These are phyloP conservation scores for Fulvia fulva DNA, from an alignment of 2,329 filamentous ascomycete species.

Conservation along the genomic window DNA sequence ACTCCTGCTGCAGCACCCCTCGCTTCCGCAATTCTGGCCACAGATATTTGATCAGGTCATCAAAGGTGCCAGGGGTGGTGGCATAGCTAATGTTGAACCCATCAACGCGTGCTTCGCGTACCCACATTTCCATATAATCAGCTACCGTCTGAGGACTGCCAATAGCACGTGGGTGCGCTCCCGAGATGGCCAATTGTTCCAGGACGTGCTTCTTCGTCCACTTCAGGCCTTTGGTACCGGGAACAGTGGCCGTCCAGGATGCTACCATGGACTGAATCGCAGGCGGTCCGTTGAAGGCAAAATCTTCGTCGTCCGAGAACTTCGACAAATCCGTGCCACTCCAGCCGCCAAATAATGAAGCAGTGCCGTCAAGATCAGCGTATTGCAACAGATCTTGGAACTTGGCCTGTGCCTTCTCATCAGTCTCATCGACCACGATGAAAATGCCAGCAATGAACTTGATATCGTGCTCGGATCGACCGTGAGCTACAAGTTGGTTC, in stretches of 20 bases:
- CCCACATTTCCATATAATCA: conserved; percentile 46
- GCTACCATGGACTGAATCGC: conserved; percentile 45
- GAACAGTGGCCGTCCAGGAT: conserved; percentile 43
- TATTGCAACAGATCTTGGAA: conserved; percentile 42
- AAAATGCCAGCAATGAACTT: conserved; percentile 45
- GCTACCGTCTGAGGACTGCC: conserved; percentile 43
- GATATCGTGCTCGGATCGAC: conserved; percentile 39
- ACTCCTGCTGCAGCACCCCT: conserved; percentile 33
- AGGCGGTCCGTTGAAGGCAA: conserved; percentile 38
- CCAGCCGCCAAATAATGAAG: conserved; percentile 47
- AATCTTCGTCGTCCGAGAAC: conserved; percentile 44
- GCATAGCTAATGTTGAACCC: conserved; percentile 43
- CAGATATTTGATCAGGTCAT: conserved; percentile 36
- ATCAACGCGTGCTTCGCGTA: conserved; percentile 42
- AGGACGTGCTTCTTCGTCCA: conserved; percentile 47
- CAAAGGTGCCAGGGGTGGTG: conserved; percentile 41
- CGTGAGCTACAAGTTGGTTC: conserved; percentile 36
- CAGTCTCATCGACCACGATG: conserved; percentile 43
- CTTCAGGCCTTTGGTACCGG: conserved; percentile 38
- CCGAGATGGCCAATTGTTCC: conserved; percentile 42
- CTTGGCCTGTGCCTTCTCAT: conserved; percentile 43
- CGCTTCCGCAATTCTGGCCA: conserved; percentile 36
- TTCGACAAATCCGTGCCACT: conserved; percentile 43
- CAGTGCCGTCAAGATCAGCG: conserved; percentile 43
- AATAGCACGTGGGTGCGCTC: conserved; percentile 36